These are phyloP conservation scores for Penicillium sp. DNA, from an alignment of 2,329 filamentous ascomycete genomes.

Conservation along the genomic window DNA sequence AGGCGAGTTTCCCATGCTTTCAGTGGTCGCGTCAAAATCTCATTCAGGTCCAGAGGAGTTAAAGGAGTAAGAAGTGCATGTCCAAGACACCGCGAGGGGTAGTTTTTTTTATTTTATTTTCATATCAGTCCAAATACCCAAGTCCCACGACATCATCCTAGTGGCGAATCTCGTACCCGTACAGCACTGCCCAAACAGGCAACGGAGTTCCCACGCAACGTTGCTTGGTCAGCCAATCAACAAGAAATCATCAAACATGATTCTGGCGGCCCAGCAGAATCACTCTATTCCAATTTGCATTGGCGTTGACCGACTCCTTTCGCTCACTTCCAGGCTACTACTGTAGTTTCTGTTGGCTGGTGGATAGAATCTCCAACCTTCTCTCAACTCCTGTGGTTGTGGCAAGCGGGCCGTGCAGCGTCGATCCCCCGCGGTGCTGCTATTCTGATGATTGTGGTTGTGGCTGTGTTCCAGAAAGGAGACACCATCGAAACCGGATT, in stretches of 20 bases:
- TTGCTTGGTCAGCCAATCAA: not conserved
- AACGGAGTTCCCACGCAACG: not conserved
- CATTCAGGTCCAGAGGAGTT: not conserved
- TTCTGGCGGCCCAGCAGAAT: not conserved
- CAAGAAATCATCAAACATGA: not conserved
- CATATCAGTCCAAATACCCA: not conserved
- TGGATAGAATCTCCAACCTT: not conserved
- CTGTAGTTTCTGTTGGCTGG: not conserved
- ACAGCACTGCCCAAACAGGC: slow-evolving; percentile 1
- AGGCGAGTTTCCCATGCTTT: slow-evolving; percentile 11
- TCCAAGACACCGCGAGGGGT: not conserved
- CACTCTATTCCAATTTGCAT: not conserved
- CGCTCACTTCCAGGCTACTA: slow-evolving; percentile 1
- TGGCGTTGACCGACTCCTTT: not conserved
- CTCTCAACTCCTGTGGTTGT: not conserved
- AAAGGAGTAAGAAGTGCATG: not conserved
- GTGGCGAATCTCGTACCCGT: slow-evolving; percentile 14
- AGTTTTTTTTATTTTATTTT: not conserved
- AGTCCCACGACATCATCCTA: not conserved
- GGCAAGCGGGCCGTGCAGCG: slow-evolving; percentile 20
- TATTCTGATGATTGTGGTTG: not conserved
- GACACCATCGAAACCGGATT: slow-evolving; percentile 11
- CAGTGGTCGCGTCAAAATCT: not conserved
- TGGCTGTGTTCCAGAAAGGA: slow-evolving; percentile 13
- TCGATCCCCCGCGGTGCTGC: slow-evolving; percentile 6